Evolutionary conservation across 139 green algal genomes (phyloP), one percentile per base, ranked within the genome.

Genomic region (Klebsormidium nitens): DNA sequence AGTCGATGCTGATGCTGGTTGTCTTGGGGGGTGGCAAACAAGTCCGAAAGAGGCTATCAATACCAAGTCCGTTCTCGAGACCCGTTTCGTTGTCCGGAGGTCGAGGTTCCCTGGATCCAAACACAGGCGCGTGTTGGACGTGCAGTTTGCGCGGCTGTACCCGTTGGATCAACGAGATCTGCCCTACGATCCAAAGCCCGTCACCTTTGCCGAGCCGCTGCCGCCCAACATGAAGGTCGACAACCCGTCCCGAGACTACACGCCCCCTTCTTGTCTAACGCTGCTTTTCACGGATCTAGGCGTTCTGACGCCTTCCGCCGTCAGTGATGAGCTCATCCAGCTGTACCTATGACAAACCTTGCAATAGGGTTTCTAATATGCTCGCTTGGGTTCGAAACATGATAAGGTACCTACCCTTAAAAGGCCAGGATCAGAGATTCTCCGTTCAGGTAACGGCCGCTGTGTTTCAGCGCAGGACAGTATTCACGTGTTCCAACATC

Each of bases 321-420:
- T 98, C 31, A 89, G 73, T 32, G 93, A 98, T 71, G 91, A 97
- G 82, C 85, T 98, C 6, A 97, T 97, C 65, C 87, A 95, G 84
- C 77, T 98, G 42, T 97, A 97, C 71, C 36, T 78, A 5, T 78
- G 23, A 69, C 5, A 36, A n/a, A 6, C 26, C 19, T 61, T 34
- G 17, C 11, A 61, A 5, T 32, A 29, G 52, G 14, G 52, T 17
- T 52, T 52, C n/a, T n/a, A n/a, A n/a, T n/a, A n/a, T n/a, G n/a
- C n/a, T n/a, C n/a, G n/a, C n/a, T n/a, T n/a, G n/a, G n/a, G n/a
- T n/a, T n/a, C n/a, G n/a, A n/a, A n/a, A n/a, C n/a, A n/a, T n/a
- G n/a, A n/a, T n/a, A n/a, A n/a, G n/a, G n/a, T n/a, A n/a, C n/a
- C n/a, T n/a, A n/a, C n/a, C n/a, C n/a, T n/a, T n/a, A n/a, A n/a